Base-by-base conservation (phyloP, 495 filamentous ascomycete genomes). In the Penicillium fimorum region DNA sequence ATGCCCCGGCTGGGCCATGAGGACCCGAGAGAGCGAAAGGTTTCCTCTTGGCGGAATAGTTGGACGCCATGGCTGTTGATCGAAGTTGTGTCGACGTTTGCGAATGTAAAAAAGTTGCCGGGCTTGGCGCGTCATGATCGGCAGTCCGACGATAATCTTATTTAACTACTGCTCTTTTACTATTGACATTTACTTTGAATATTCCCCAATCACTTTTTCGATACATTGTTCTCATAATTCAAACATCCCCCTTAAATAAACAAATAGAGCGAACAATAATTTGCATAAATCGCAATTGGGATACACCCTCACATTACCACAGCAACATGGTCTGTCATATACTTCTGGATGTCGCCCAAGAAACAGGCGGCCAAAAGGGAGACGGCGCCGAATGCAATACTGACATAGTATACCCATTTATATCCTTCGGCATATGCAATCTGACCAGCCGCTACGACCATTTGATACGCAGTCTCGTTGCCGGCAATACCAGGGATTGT, bases 241-340 rank as follows among this genome's bases (percentile, higher is more conserved):
- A 30, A 5, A 22, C 17, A 43, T 12, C 0, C 20, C 9, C 37
- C n/a, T 4, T 12, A 27, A 40, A 3, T 11, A 22, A 18, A 27
- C 18, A 6, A 51, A 29, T 22, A 20, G 9, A 27, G 25, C 25
- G 17, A 17, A 49, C 12, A 7, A 27, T 27, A 7, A 27, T 38
- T 17, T 6, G 35, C 15, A 40, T 12, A 29, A 15, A 52, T 43
- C 5, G 6, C n/a, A 33, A 32, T 32, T 33, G 35, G 7, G 12
- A 25, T 41, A 15, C 15, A 35, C 42, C 25, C 68, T 66, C 72
- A 76, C 62, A 89, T 84, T 35, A 85, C 79, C 15, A 87, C 86
- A 0, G 84, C 84, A 25, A 89, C 79, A 70, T 86, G 79, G 65
- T 88, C 83, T 66, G 86, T 82, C 79, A 89, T 84, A 60, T 84